Base-by-base conservation (phyloP, 2,329 filamentous ascomycete species). In the Huntiella savannae region DNA sequence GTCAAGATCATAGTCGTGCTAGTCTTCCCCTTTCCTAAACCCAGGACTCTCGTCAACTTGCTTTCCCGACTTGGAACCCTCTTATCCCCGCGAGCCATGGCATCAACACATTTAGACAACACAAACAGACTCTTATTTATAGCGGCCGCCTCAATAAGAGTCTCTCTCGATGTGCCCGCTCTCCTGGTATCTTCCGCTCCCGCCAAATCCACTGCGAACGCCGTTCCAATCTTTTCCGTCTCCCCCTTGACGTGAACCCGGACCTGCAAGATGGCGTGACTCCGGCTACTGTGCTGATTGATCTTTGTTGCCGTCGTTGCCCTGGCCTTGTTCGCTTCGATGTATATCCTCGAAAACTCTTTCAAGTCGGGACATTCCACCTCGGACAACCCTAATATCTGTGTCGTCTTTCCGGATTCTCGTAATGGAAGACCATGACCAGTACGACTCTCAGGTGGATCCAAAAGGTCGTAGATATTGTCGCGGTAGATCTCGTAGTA, bases 401-500 rank as follows among this genome's bases (percentile, higher is more conserved):
- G 73, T 0, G 85, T 93, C 64, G 82, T 91, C 52, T 83, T 84
- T 54, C 82, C 79, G 56, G 86, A 87, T 56, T 94, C 86, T 19
- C 86, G 74, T 17, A 94, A 73, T 2, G 83, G 83, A 19, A 94
- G 65, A 0, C 87, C 87, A 0, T 82, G 73, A 1, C 82, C 67
- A 0, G 82, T 86, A 43, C 91, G 80, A 65, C 86, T 92, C 60
- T 95, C 87, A 0, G 79, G 81, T 0, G 85, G 69, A 59, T 94
- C 83, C 53, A 95, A 84, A 32, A 95, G 67, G 59, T 95, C 87
- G 56, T 79, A 94, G 15, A 94, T 86, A 59, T 88, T 88, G 65
- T 95, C 87, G 60, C 92, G 94, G 63, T 95, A 95, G 53, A 95
- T 94, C 60, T 95, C 87, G 63, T 93, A 94, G 63, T 95, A 95